A percentile compares a stretch with the other conserved stretches of the same genome.
These are phyloP conservation scores for Leccinum broughii DNA, from an alignment of 768 basidiomycete species.

Conservation along the genomic window DNA sequence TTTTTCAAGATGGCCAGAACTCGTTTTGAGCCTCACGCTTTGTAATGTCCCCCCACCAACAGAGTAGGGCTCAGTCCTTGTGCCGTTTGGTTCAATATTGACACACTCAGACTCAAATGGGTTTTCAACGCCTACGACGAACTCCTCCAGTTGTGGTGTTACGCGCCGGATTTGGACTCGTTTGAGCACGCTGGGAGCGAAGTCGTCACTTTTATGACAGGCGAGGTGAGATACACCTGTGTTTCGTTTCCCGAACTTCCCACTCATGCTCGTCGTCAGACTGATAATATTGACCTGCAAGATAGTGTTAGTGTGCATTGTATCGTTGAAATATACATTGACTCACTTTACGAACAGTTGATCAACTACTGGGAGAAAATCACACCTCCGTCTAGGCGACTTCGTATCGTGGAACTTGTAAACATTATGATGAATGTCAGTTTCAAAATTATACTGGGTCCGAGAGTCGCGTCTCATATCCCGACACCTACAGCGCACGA, in stretches of 20 bases:
- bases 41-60: constrained; percentile 66
- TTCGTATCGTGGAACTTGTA: constrained; percentile 51
- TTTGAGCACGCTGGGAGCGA: constrained; percentile 69
- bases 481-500: constrained; percentile 47
- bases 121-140: constrained; percentile 64
- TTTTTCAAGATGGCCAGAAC: constrained; percentile 63
- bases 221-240: constrained; percentile 45
- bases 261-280: constrained; percentile 12
- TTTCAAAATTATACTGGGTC: constrained; percentile 1
- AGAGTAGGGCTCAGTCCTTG: constrained; percentile 48
- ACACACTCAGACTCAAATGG: constrained; percentile 50
- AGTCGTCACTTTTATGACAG: constrained; percentile 53
- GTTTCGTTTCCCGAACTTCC: neutral
- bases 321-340: neutral
- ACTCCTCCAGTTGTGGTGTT: constrained; percentile 60
- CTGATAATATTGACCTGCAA: constrained; percentile 49
- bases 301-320: constrained; percentile 54
- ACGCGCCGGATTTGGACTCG: constrained; percentile 62
- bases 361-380: constrained; percentile 63
- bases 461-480: constrained; percentile 1
- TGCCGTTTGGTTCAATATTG: neutral
- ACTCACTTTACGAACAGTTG: constrained; percentile 43
- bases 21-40: constrained; percentile 65
- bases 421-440: constrained; percentile 64
- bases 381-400: constrained; percentile 54